Conservation (phyloP, 768 basidiomycete species). For the Lactarius sanguifluus region DNA sequence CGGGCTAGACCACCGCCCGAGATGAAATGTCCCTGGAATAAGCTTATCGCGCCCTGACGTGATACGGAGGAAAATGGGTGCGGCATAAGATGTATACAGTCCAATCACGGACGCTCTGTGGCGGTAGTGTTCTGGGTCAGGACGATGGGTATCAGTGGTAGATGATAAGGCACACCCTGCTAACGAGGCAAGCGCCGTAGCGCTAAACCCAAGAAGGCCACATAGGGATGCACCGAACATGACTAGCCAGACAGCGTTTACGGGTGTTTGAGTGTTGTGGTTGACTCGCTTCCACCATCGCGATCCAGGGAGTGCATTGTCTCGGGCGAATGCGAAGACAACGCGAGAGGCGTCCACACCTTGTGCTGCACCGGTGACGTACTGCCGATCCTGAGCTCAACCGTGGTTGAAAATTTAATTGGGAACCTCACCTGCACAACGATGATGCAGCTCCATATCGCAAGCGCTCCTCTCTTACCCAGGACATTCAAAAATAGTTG, state of each 20-base stretch:
- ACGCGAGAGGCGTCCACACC: conserved; percentile 74
- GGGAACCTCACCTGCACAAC: conserved; percentile 50
- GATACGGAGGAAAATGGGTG: conserved; percentile 69
- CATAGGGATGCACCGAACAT: conserved; percentile 55
- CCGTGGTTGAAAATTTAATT: conserved; percentile 28
- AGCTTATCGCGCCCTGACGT: conserved; percentile 63
- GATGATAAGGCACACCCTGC: conserved; percentile 51
- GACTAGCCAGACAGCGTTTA: conserved; percentile 76
- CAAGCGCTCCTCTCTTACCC: conserved; percentile 70
- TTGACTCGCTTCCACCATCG: conserved; percentile 68
- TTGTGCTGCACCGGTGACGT: conserved; percentile 72
- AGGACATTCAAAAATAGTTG: conserved; percentile 65
- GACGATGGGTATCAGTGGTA: too few species aligned
- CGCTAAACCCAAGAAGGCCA: conserved; percentile 65
- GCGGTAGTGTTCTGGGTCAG: conserved; percentile 1
- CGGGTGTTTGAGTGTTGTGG: conserved; percentile 59
- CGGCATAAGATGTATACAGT: conserved; percentile 64
- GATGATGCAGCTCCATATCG: conserved; percentile 69
- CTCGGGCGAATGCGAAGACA: conserved; percentile 72
- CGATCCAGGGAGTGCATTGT: conserved; percentile 73
- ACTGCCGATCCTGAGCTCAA: conserved; percentile 41
- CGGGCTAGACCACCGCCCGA: conserved; percentile 61
- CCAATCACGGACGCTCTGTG: conserved; percentile 68
- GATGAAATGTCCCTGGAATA: conserved; percentile 56
- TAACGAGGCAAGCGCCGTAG: conserved; percentile 60